Evolutionary conservation across 371 early-diverging fungal genomes (phyloP).

Genomic region (Caulochytrium protostelioides): DNA sequence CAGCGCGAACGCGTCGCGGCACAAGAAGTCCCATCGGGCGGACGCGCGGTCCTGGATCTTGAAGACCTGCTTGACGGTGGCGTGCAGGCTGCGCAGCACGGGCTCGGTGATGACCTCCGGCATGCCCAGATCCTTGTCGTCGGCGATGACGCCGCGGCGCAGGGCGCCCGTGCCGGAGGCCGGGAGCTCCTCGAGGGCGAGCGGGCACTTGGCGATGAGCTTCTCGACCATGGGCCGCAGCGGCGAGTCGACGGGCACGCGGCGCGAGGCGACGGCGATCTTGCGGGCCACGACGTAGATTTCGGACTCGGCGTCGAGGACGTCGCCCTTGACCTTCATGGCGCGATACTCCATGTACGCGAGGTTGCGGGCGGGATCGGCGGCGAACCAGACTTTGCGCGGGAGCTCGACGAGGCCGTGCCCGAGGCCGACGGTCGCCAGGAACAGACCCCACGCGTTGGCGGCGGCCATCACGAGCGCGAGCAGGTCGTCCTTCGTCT

Average conservation of each 20-base stretch:
- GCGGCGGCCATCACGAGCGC: constrained; percentile 75
- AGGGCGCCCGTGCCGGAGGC: too few species aligned
- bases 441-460: constrained; percentile 77
- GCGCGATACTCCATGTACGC: constrained; percentile 43
- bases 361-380: constrained; percentile 32
- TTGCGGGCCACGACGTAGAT: constrained; percentile 38
- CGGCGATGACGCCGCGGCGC: constrained; percentile 10
- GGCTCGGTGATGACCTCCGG: constrained; percentile 30
- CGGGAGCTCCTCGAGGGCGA: constrained; percentile 13
- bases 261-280: constrained; percentile 18
- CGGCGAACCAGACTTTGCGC: constrained; percentile 53
- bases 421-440: constrained; percentile 69
- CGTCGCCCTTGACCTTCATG: constrained; percentile 46
- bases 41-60: too few species aligned
- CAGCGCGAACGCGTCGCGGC: too few species aligned
- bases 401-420: constrained; percentile 79
- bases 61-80: too few species aligned
- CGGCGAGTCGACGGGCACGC: constrained; percentile 18
- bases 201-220: constrained; percentile 21
- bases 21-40: too few species aligned
- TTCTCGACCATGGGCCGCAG: constrained; percentile 30
- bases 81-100: constrained; percentile 24
- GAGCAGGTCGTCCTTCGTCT: constrained; percentile 29
- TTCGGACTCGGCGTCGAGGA: constrained; percentile 48
- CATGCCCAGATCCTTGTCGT: constrained; percentile 11